Evolutionary conservation across 495 filamentous ascomycete species (phyloP).

Genomic region (Chaetomium tenue): DNA sequence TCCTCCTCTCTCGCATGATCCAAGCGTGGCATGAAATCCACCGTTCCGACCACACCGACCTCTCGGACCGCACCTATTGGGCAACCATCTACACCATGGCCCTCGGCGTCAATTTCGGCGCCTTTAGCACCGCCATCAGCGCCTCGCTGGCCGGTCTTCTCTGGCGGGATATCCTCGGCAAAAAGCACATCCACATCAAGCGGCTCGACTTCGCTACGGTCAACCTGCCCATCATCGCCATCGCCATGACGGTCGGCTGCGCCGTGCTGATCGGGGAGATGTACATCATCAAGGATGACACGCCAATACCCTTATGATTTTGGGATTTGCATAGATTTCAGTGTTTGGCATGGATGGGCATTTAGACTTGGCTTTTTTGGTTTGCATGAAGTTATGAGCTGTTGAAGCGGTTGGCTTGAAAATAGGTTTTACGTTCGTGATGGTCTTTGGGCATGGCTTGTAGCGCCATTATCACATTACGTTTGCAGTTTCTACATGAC

Average conservation of each 20-base stretch:
- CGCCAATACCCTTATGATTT: background rate
- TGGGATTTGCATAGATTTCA: background rate
- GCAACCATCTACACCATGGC: conserved; percentile 67
- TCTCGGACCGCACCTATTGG: conserved; percentile 61
- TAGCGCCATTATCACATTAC: background rate
- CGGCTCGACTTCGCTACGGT: conserved; percentile 60
- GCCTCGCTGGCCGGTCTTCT: conserved; percentile 64
- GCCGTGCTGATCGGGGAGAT: conserved; percentile 58
- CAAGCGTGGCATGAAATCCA: conserved; percentile 62
- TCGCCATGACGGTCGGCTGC: conserved; percentile 62
- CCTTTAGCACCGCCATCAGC: conserved; percentile 65
- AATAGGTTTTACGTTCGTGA: background rate
- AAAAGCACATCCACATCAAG: conserved; percentile 60
- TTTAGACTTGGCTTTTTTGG: background rate
- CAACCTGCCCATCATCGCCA: conserved; percentile 66
- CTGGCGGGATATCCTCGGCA: conserved; percentile 62
- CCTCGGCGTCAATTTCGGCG: conserved; percentile 65
- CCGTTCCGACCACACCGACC: conserved; percentile 37
- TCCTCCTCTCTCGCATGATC: conserved; percentile 63
- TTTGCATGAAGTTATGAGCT: background rate
- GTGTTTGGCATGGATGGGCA: background rate
- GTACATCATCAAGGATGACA: conserved; percentile 44
- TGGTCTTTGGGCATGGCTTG: no score
- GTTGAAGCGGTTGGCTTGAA: background rate
- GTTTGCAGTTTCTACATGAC: background rate